Evolutionary conservation across 345 rosid species (phyloP).

Genomic region (Cardamine occulta): DNA sequence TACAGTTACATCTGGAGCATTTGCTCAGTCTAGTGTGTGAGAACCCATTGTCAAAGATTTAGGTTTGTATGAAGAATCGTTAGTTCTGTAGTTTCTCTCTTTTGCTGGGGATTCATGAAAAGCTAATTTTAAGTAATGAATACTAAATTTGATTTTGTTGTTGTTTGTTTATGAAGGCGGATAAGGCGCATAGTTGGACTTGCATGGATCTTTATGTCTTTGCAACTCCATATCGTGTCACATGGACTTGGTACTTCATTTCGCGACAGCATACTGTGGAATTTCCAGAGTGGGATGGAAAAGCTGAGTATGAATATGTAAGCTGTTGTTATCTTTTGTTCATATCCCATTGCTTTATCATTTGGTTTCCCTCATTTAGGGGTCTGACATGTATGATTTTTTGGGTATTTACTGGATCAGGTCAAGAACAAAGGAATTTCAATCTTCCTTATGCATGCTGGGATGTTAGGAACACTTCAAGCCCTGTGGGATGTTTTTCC

Average conservation of each 20-base stretch:
- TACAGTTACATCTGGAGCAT: no score
- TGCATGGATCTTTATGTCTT: constrained; percentile 96
- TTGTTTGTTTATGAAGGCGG: constrained; percentile 58
- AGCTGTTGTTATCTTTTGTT: constrained; percentile 38
- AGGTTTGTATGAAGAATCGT: background rate
- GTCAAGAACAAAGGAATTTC: constrained; percentile 89
- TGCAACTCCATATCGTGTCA: constrained; percentile 91
- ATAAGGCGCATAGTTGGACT: constrained; percentile 91
- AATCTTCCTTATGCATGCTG: constrained; percentile 96
- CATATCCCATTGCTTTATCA: background rate
- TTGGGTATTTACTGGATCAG: constrained; percentile 45
- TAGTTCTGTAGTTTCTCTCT: constrained; percentile 13
- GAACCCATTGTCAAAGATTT: background rate
- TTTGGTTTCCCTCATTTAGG: background rate
- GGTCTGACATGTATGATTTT: background rate
- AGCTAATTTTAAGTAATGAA: background rate
- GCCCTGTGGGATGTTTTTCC: constrained; percentile 98
- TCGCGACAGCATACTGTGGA: constrained; percentile 87
- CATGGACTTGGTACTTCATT: constrained; percentile 91
- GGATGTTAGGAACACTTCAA: constrained; percentile 92
- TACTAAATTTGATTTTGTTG: constrained; percentile 5
- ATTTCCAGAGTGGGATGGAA: constrained; percentile 78
- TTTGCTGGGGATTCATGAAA: constrained; percentile 4
- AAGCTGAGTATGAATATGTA: constrained; percentile 90
- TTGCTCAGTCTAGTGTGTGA: background rate